These are phyloP conservation scores for Rostrohypoxylon terebratum DNA, from an alignment of 495 filamentous ascomycete genomes.

Conservation along the genomic window DNA sequence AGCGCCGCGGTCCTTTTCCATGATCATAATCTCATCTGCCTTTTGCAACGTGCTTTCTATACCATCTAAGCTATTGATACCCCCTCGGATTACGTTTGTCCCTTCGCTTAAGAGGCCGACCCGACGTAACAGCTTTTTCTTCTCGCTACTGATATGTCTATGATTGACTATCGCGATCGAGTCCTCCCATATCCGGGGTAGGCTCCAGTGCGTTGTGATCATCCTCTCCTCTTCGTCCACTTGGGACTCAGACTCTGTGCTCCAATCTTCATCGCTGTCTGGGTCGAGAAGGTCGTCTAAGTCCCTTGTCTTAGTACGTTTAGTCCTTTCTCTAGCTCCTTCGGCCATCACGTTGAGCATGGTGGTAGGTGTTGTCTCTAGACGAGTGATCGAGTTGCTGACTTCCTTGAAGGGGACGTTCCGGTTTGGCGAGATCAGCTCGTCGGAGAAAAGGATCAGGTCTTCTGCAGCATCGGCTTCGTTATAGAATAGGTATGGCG, in stretches of 20 bases:
- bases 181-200: constrained; percentile 36
- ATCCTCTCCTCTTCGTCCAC: constrained; percentile 4
- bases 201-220: constrained; percentile 19
- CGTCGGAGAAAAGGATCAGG: constrained; percentile 59
- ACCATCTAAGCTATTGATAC: constrained; percentile 51
- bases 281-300: constrained; percentile 11
- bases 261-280: constrained; percentile 20
- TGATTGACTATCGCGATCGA: constrained; percentile 34
- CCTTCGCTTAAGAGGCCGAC: constrained; percentile 28
- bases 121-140: constrained; percentile 24
- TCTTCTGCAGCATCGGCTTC: constrained; percentile 62
- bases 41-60: constrained; percentile 44
- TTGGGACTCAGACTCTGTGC: constrained; percentile 19
- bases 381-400: constrained; percentile 52
- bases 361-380: constrained; percentile 46
- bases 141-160: constrained; percentile 26
- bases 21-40: constrained; percentile 36
- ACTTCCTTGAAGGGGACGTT: constrained; percentile 54
- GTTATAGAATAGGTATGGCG: constrained; percentile 54
- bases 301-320: constrained; percentile 28
- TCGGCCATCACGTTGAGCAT: constrained; percentile 44
- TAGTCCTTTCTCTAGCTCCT: constrained; percentile 31
- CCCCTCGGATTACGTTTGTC: constrained; percentile 46
- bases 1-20: constrained; percentile 43
- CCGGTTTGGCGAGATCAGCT: constrained; percentile 39